A percentile compares a stretch with the other conserved stretches of the same genome.
Evolutionary conservation across 2,329 filamentous ascomycete species (phyloP).

Genomic region (Ophiostoma fasciatum): DNA sequence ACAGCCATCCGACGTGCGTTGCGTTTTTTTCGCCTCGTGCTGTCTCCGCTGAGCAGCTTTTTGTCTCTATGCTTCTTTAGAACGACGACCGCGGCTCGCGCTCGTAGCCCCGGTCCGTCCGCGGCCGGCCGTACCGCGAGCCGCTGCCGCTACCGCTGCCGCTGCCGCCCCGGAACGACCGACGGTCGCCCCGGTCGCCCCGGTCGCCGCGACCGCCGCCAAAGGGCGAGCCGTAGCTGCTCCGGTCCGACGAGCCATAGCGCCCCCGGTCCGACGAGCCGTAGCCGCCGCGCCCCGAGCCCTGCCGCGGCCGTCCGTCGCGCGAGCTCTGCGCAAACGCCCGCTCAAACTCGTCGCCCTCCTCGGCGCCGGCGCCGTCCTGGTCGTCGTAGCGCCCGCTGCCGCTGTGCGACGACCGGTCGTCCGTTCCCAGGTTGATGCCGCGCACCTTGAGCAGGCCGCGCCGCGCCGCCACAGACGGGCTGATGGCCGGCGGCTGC

Average conservation of each 20-base stretch:
- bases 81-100: no score
- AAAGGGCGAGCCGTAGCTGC: no score
- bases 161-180: not conserved
- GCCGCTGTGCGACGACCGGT: not conserved
- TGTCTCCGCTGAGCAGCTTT: no score
- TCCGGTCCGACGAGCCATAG: no score
- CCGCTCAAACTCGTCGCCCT: not conserved
- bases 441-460: constrained; percentile 7
- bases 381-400: not conserved
- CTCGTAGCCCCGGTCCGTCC: not conserved
- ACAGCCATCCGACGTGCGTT: not conserved
- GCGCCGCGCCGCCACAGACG: constrained; percentile 13
- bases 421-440: constrained; percentile 1
- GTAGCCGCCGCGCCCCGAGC: not conserved
- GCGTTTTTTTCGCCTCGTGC: no score
- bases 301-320: not conserved
- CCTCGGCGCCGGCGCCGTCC: not conserved
- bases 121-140: not conserved
- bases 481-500: constrained; percentile 24
- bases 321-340: not conserved
- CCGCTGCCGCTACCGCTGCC: not conserved
- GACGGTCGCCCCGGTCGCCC: not conserved
- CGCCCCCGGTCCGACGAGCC: no score
- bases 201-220: no score
- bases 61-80: no score